phyloP scores from a whole-genome alignment of 2,329 filamentous ascomycete genomes.

The Neofusicoccum ribis region DNA sequence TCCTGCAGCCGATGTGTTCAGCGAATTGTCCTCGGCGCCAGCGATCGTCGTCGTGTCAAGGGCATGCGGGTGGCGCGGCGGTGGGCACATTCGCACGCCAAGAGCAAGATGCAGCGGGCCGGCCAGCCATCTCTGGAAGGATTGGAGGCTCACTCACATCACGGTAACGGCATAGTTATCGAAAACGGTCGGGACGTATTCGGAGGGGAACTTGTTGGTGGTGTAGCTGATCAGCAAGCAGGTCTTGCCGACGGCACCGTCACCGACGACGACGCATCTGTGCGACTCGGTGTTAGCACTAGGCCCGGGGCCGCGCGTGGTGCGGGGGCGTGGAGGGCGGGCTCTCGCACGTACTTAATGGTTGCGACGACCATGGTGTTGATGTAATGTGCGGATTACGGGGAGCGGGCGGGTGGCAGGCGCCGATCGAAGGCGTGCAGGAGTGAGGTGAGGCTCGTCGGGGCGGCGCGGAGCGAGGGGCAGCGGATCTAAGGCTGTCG shows the following conservation, averaged over 20 bases:
- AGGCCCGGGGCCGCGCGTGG: background rate
- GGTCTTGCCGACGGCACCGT: slow-evolving; percentile 99
- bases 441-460: slow-evolving; percentile 21
- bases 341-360: slow-evolving; percentile 38
- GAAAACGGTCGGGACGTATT: slow-evolving; percentile 99
- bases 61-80: background rate
- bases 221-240: slow-evolving; percentile 99
- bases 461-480: slow-evolving; percentile 19
- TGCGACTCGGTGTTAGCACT: slow-evolving; percentile 14
- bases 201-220: slow-evolving; percentile 98
- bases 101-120: slow-evolving; percentile 7
- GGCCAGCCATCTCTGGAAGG: background rate
- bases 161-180: slow-evolving; percentile 99
- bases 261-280: slow-evolving; percentile 97
- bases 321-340: background rate
- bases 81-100: background rate
- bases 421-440: slow-evolving; percentile 23
- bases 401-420: slow-evolving; percentile 11
- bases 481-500: slow-evolving; percentile 25
- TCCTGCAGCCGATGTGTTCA: slow-evolving; percentile 61
- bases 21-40: background rate
- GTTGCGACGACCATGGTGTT: slow-evolving; percentile 42
- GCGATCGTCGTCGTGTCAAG: background rate
- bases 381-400: slow-evolving; percentile 8
- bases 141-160: slow-evolving; percentile 62